Conservation (phyloP, 352 stramenopile species). For the Phytophthora sansomeana region DNA sequence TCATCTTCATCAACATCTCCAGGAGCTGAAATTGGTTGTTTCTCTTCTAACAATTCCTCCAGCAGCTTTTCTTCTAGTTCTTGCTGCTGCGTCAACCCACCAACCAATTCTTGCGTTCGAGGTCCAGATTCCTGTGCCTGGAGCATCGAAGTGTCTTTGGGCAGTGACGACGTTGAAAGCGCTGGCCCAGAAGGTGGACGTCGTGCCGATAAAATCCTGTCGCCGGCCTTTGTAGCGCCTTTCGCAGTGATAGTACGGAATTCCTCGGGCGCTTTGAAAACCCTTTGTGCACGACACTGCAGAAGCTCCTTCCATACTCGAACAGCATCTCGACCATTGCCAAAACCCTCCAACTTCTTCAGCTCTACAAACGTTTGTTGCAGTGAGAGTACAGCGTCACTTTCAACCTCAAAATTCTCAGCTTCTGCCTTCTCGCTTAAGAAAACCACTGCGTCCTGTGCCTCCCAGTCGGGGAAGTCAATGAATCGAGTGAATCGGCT, state of each 20-base stretch:
- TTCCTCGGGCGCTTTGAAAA: conserved; percentile 52
- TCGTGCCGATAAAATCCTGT: conserved; percentile 46
- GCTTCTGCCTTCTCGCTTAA: conserved; percentile 51
- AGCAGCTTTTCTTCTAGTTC: conserved; percentile 2
- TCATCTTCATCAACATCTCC: conserved; percentile 21
- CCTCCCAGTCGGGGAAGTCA: conserved; percentile 90
- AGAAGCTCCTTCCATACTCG: conserved; percentile 66
- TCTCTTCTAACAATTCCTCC: conserved; percentile 25
- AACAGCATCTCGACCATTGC: conserved; percentile 89
- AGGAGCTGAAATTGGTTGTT: not conserved
- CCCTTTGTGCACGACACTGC: conserved; percentile 53
- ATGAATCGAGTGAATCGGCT: conserved; percentile 92
- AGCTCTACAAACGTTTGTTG: conserved; percentile 69
- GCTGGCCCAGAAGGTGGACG: conserved; percentile 42
- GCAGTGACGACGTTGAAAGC: conserved; percentile 36
- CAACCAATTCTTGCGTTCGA: not conserved
- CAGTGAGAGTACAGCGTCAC: conserved; percentile 60
- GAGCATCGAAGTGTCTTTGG: conserved; percentile 6
- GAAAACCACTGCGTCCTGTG: conserved; percentile 79
- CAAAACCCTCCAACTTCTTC: conserved; percentile 85
- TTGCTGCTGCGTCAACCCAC: conserved; percentile 12
- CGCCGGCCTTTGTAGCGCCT: conserved; percentile 50
- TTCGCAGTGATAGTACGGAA: conserved; percentile 52
- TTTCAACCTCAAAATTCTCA: conserved; percentile 84
- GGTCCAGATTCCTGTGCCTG: conserved; percentile 4